Evolutionary conservation across 2,329 filamentous ascomycete genomes (phyloP), one percentile per base, ranked within the genome.

Genomic region (Alternaria arbusti): DNA sequence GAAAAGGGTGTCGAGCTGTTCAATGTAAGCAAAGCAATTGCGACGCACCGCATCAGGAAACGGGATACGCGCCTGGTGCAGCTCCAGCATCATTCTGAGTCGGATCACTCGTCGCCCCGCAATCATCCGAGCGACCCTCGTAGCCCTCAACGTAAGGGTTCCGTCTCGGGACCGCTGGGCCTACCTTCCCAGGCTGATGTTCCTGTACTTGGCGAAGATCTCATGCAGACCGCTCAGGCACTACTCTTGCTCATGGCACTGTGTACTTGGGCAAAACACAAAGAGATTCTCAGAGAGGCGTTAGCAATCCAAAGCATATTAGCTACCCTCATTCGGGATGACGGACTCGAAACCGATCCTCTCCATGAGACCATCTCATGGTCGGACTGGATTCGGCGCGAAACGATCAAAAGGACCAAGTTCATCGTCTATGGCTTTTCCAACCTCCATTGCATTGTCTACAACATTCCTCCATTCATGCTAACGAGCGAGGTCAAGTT

Each of bases 161-260:
- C 75, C 2, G 64, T 65, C 15, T 67, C 71, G 25, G 74, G 73
- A 20, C 75, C 71, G 13, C 65, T 77, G 32, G 75, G 71, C 5
- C 61, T 75, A 7, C 74, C 74, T 17, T 68, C 68, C n/a, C 71
- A 76, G 5, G 26, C 57, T 9, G 70, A 75, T 30, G n/a, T 46
- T 17, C 56, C 57, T 40, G 25, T 54, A 3, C 23, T 59, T 17
- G 68, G 63, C 23, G 74, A 76, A 52, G 74, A 79, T 54, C 72
- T 79, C 2, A 90, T 91, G 47, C 88, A 91, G 73, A 91, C 88
- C 0, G 89, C 90, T 3, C 89, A 91, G 70, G 86, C 88, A 4
- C 82, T 91, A 2, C 78, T 91, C 0, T 75, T 91, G 1, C 82
- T 88, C n/a, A 88, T 87, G 59, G 86, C 86, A 0, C 85, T 87